Base-by-base conservation (phyloP, 768 basidiomycete species). In the Lactarius tabidus region DNA sequence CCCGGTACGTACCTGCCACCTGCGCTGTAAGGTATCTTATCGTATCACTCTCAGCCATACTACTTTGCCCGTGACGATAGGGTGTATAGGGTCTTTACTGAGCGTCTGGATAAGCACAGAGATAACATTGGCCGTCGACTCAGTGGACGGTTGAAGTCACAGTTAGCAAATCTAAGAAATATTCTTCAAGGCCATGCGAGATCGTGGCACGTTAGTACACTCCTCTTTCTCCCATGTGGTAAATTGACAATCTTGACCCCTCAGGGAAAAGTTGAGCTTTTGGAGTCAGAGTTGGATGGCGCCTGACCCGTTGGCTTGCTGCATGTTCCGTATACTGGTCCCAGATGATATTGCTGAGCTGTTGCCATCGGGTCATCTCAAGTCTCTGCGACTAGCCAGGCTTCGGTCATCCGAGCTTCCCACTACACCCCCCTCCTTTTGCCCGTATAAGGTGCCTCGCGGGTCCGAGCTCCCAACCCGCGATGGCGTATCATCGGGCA, bases 51-150 rank as follows among this genome's bases (percentile, higher is more conserved):
- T 59, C 71, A 23, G 91, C 82, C 86, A n/a, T 95, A 90, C 67
- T 93, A 89, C 71, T 98, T 98, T 72, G 96, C 95, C 52, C 84
- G 96, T 26, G 96, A 98, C 75, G 89, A 93, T 67, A 85, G 95
- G 39, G 86, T 91, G 17, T 90, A 89, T 75, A 87, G 82, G 68
- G 84, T 86, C 2, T 90, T 93, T 64, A 70, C 72, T 26, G 80
- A 83, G 70, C 81, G 71, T 62, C 65, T 78, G 35, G 74, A 74
- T 33, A 67, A 67, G 58, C 70, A 83, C 63, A 72, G 70, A 54
- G 75, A 74, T 64, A 76, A 77, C 6, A 83, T 87, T 29, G 76
- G 82, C 45, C 78, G 75, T 51, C 77, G 77, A 36, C 74, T 85
- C 26, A 81, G 78, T 62, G 81, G 82, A 33, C 81, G 85, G 41